A percentile compares a stretch with the other conserved stretches of the same genome.
Conservation (phyloP, 148 eudicot genomes). For the Dysphania ambrosioides region DNA sequence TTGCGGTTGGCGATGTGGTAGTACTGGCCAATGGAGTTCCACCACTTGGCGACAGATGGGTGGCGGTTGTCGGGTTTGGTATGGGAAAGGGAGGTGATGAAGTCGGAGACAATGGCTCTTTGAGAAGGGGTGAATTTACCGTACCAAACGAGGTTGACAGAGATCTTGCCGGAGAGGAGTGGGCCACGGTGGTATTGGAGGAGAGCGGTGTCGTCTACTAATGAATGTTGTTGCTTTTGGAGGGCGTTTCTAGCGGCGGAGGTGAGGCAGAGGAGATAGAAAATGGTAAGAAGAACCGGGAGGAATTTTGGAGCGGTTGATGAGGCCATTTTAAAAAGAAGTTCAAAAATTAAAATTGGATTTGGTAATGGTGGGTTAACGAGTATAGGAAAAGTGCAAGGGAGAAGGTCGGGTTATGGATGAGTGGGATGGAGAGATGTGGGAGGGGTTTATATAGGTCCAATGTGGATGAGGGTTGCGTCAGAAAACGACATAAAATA, state of each 20-base stretch:
- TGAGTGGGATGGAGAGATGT: neutral
- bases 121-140: constrained; percentile 44
- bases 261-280: constrained; percentile 10
- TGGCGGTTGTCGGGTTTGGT: constrained; percentile 1
- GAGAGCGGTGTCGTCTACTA: constrained; percentile 14
- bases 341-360: no score
- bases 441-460: constrained; percentile 10
- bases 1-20: constrained; percentile 30
- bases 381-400: no score
- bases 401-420: neutral
- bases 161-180: constrained; percentile 39
- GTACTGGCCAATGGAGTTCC: constrained; percentile 36
- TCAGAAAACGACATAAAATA: constrained; percentile 4
- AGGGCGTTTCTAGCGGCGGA: constrained; percentile 9
- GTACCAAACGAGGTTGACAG: constrained; percentile 51
- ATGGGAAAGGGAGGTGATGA: constrained; percentile 38
- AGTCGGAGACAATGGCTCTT: constrained; percentile 40
- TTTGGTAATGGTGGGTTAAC: no score
- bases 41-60: constrained; percentile 40
- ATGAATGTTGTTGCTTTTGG: constrained; percentile 21
- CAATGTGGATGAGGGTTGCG: neutral
- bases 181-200: constrained; percentile 45
- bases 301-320: constrained; percentile 12
- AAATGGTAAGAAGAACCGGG: neutral
- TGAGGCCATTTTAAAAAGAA: no score